Evolutionary conservation across 2,329 filamentous ascomycete genomes (phyloP), one percentile per base, ranked within the genome.

Genomic region (Aureobasidium mangrovei): DNA sequence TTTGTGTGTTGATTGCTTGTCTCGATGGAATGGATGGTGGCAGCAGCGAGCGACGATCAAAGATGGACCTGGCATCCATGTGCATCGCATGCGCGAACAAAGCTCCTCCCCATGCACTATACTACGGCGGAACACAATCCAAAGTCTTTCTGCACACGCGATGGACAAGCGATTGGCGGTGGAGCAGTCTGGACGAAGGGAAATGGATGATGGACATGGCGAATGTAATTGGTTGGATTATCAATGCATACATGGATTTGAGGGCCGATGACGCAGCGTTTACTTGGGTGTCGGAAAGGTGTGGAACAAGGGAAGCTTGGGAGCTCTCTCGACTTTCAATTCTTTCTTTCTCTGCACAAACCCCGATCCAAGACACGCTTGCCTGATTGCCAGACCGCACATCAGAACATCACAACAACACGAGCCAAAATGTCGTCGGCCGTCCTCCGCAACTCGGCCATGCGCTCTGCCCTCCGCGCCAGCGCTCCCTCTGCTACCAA

Each of bases 391-490:
- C 18, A 18, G 18, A 18, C 18, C 18, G 18, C 18, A 18, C 18
- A 18, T 18, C 18, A 18, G 18, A 38, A 18, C 18, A 18, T 18
- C 18, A 18, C 18, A 18, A 18, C 18, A 18, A 18, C 18, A 18
- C 18, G 18, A 18, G 18, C 58, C 60, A 77, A 27, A 66, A 95
- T 95, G 89, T 83, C 88, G 67, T 83, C 88, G 67, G 78, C 85
- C 59, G 79, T 95, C 61, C 77, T 95, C 69, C 85, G 88, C 67
- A 82, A 82, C 61, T 79, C 80, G 59, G 78, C 82, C 63, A 77
- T 83, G 63, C 86, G 88, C 71, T 80, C 84, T 60, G 84, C 85
- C 64, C 77, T 91, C 59, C 82, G 87, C 65, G 80, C 84, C 61
- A 75, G 78, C 64, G 80, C 81, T 65, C 76, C 81, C 56, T 81